These are phyloP conservation scores for Chlamydomonas sp. DNA, from an alignment of 139 green algal species.

Conservation along the genomic window DNA sequence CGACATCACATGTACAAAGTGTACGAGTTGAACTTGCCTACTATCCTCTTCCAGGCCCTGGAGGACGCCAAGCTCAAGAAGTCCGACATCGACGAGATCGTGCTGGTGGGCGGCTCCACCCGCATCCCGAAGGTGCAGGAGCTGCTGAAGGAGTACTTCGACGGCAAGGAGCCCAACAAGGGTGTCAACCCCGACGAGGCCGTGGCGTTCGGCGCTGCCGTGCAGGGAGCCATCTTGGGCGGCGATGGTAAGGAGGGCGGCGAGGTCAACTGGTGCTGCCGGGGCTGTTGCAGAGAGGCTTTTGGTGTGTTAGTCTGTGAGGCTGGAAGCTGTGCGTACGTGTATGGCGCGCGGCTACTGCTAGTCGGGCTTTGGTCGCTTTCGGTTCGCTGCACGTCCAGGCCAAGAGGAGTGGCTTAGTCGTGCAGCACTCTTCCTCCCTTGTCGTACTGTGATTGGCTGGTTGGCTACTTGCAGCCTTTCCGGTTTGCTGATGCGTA, in stretches of 20 bases:
- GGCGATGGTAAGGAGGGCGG: constrained; percentile 43
- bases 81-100: constrained; percentile 72
- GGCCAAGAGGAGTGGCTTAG: too few species aligned
- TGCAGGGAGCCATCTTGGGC: constrained; percentile 72
- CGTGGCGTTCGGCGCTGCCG: constrained; percentile 91
- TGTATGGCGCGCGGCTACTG: not conserved
- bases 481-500: too few species aligned
- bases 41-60: constrained; percentile 76
- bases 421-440: too few species aligned
- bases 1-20: too few species aligned
- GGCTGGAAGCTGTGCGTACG: not conserved
- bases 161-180: constrained; percentile 95
- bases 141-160: constrained; percentile 84
- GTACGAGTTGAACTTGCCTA: too few species aligned
- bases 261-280: not conserved
- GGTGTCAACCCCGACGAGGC: constrained; percentile 95
- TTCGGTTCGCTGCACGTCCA: too few species aligned
- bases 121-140: constrained; percentile 94
- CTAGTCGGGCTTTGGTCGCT: too few species aligned
- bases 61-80: constrained; percentile 57
- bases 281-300: not conserved
- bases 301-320: not conserved
- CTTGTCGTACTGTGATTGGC: too few species aligned
- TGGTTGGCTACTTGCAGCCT: too few species aligned
- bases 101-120: constrained; percentile 96